Percentiles rank a stretch among this genome's conserved stretches.
Evolutionary conservation across 192 early-diverging fungal genomes (phyloP).

Genomic region (Coemansia sp.): DNA sequence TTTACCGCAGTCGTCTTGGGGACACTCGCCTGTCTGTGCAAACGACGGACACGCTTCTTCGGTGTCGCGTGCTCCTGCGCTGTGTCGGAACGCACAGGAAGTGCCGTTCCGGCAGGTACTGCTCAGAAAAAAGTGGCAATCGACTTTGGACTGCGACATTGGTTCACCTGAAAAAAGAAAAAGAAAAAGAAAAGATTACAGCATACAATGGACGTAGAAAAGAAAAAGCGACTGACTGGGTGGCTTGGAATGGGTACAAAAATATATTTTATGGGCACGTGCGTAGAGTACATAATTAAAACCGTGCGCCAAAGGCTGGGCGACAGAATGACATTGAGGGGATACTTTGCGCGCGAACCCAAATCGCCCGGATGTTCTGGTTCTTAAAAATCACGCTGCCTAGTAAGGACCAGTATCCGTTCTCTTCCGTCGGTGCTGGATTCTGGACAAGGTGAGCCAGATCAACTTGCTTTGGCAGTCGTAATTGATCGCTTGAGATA

Average conservation of each 20-base stretch:
- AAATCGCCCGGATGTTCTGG: neutral
- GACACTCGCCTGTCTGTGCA: slow-evolving; percentile 34
- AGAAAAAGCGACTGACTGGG: neutral
- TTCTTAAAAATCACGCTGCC: slow-evolving; percentile 4
- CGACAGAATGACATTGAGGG: neutral
- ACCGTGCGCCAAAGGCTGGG: neutral
- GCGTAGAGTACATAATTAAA: neutral
- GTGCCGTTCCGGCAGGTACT: slow-evolving; percentile 44
- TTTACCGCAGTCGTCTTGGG: slow-evolving; percentile 38
- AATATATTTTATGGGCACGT: neutral
- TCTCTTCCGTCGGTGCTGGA: slow-evolving; percentile 4
- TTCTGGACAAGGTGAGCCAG: slow-evolving; percentile 27
- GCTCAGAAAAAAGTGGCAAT: slow-evolving; percentile 49
- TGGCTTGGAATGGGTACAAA: neutral
- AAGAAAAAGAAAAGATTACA: neutral
- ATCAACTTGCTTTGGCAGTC: slow-evolving; percentile 3
- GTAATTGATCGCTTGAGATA: slow-evolving; percentile 9
- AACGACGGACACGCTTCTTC: slow-evolving; percentile 31
- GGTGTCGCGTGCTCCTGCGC: slow-evolving; percentile 24
- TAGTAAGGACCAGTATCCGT: slow-evolving; percentile 18
- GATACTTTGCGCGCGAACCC: neutral
- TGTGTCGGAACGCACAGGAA: slow-evolving; percentile 42
- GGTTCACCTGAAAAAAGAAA: slow-evolving; percentile 8
- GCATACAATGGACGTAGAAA: neutral
- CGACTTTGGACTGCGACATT: slow-evolving; percentile 31